Evolutionary conservation across 192 early-diverging fungal genomes (phyloP), one percentile per base, ranked within the genome.

Genomic region (Kappamyces sp.): DNA sequence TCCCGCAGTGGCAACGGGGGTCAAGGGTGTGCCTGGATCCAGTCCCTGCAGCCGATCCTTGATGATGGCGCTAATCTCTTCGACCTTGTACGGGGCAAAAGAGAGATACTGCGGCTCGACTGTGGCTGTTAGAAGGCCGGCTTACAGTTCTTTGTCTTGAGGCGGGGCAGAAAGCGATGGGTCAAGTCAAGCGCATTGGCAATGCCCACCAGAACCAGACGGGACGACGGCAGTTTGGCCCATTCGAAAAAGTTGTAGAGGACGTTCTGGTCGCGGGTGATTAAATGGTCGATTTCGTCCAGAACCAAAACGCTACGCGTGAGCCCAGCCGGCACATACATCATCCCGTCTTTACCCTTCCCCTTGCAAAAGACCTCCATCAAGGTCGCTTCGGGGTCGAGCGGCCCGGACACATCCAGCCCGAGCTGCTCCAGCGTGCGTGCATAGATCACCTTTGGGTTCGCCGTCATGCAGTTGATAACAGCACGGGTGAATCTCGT

Each of bases 181-280:
- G 91, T 91, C 61, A 98, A 72, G 67, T 98, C 88, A 8, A 98
- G 68, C 0, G 94, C 89, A 67, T 98, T 98, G 32, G 93, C 90
- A 49, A 98, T 96, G 11, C 93, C 93, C 39, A 98, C 81, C 37
- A 98, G 65, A 0, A 83, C 80, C 39, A 98, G 61, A 0, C 75
- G 70, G 50, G 90, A 88, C 4, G 66, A 51, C 2, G 80, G 71
- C 22, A 74, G 66, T 4, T 69, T 73, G 1, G 85, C 67, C 86
- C 82, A 86, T 57, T 88, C 86, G 73, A 95, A 98, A 6, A 98
- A 67, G 14, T 86, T 84, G 69, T 97, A 97, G 12, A 97, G 71
- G 0, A 93, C 84, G 4, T 88, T 80, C 68, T 91, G 85, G 53
- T 91, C 80, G 61, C 73, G 78, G 12, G 88, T 87, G 31, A 91